phyloP scores from a whole-genome alignment of 352 stramenopile species.

The Phytophthora pseudosyringae region DNA sequence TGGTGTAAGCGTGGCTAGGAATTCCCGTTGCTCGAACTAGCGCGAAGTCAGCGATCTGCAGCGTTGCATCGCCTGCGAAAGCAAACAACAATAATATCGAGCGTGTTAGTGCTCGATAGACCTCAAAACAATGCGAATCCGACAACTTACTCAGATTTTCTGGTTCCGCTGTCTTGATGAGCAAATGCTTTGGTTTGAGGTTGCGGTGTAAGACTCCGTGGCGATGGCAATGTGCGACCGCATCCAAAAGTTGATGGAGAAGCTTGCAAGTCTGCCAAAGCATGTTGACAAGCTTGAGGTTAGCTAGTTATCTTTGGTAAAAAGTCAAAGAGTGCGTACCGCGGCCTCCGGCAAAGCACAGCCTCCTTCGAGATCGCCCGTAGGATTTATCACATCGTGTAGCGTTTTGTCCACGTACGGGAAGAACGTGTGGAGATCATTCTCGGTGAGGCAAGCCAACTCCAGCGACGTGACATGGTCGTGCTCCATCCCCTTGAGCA shows the following conservation, averaged over 20 bases:
- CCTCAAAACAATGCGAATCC: too few relatives aligned
- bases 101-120: too few relatives aligned
- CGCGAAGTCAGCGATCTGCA: slow-evolving; percentile 90
- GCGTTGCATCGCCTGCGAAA: slow-evolving; percentile 55
- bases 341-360: slow-evolving; percentile 60
- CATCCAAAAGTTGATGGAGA: slow-evolving; percentile 89
- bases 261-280: slow-evolving; percentile 65
- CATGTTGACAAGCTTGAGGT: too few relatives aligned
- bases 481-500: slow-evolving; percentile 79
- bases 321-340: slow-evolving; percentile 31
- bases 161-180: slow-evolving; percentile 78
- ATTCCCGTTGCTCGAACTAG: slow-evolving; percentile 87
- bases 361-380: slow-evolving; percentile 64
- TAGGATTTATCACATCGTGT: slow-evolving; percentile 85
- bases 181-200: slow-evolving; percentile 90
- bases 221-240: slow-evolving; percentile 90
- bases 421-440: slow-evolving; percentile 89
- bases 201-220: slow-evolving; percentile 91
- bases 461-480: slow-evolving; percentile 83
- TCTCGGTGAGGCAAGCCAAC: slow-evolving; percentile 75
- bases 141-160: slow-evolving; percentile 59
- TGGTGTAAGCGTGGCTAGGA: slow-evolving; percentile 88
- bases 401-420: slow-evolving; percentile 86
- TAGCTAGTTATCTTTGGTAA: too few relatives aligned
- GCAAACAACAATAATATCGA: background rate